Evolutionary conservation across 805 yeast species (phyloP), one percentile per base, ranked within the genome.

Genomic region (Lachancea quebecensis): DNA sequence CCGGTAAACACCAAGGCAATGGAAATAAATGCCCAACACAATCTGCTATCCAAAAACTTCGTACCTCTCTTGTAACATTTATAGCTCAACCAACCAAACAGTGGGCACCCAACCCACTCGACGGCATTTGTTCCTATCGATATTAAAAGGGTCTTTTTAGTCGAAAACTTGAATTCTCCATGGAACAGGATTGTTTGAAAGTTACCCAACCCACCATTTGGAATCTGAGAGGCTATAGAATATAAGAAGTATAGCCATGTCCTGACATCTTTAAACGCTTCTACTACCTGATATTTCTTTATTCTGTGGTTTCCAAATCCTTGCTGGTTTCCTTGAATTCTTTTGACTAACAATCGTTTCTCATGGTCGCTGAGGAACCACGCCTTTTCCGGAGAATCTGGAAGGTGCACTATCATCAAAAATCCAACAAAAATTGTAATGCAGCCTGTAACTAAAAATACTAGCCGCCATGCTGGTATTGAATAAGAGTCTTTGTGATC

Each of bases 391-490:
- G 85, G 84, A 14, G 64, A 53, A 49, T 75, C 78, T 12, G 84
- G 83, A 35, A 81, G 50, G 51, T 73, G 75, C 42, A 74, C 46
- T 34, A 58, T 53, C 49, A 76, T 63, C 2, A 69, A 41, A 7
- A 73, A 42, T 7, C 81, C 82, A 16, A 75, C 50, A 8, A 71
- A 52, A 9, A 78, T 58, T 6, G 85, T 79, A 45, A 77, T 67
- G 10, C 69, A 57, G 8, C 90, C 90, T 36, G 75, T 70, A 29
- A 79, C 67, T 39, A 82, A 63, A 56, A 72, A 82, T 2, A 79
- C 59, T 10, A 76, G 57, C 54, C 73, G 77, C 88, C 88, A 82
- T 3, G 79, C 65, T 1, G 59, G 66, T 10, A 77, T 58, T 29
- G 66, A 43, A 54, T 66, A 72, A 10, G 51, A 38, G n/a, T 57